Conservation (phyloP, 768 basidiomycete species). For the Podaxis sp. region DNA sequence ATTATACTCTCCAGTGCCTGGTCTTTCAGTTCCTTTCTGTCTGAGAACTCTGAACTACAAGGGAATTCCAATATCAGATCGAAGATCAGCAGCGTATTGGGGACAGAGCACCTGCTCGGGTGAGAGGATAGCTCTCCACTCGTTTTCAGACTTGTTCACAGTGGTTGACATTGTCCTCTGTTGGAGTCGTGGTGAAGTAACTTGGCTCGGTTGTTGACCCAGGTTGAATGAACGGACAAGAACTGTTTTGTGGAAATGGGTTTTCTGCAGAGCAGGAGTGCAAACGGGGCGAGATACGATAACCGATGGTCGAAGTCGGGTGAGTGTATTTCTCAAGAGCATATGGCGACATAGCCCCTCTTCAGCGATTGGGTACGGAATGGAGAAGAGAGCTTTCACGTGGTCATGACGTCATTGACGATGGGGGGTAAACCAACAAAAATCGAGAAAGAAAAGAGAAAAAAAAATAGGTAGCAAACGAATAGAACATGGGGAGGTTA, state of each 20-base stretch:
- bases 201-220: background rate
- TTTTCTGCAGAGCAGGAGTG: background rate
- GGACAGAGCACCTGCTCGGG: constrained; percentile 68
- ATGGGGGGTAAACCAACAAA: background rate
- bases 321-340: background rate
- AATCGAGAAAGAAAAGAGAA: background rate
- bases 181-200: background rate
- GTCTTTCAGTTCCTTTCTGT: constrained; percentile 81
- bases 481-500: background rate
- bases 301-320: background rate
- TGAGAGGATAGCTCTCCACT: constrained; percentile 82
- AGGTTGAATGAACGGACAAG: background rate
- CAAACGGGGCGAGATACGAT: background rate
- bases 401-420: constrained; percentile 7
- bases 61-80: background rate
- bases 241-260: background rate
- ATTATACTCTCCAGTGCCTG: constrained; percentile 81
- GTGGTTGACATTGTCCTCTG: constrained; percentile 36
- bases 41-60: constrained; percentile 81
- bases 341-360: background rate
- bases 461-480: background rate
- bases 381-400: background rate
- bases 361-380: background rate
- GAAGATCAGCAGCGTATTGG: background rate
- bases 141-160: constrained; percentile 59